These are phyloP conservation scores for Xerocomellus intermedius DNA, from an alignment of 768 basidiomycete genomes.

Conservation along the genomic window DNA sequence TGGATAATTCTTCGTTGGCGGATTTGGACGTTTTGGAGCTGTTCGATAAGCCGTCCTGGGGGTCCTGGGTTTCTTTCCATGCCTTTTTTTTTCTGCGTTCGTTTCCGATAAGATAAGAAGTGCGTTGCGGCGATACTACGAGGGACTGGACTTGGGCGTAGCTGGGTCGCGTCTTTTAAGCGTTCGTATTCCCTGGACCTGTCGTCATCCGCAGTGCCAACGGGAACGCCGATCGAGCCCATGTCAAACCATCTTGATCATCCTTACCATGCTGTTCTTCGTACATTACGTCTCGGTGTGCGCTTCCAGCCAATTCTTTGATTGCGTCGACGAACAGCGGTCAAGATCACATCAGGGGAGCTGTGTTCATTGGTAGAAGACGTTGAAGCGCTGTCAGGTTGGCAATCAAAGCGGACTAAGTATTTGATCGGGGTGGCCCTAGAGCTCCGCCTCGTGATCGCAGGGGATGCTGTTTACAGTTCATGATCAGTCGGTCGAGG, in stretches of 20 bases:
- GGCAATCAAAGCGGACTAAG: not conserved
- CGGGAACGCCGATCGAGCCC: not conserved
- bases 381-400: not conserved
- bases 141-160: not conserved
- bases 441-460: not conserved
- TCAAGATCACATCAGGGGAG: not conserved
- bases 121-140: not conserved
- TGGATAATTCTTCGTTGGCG: constrained; percentile 27
- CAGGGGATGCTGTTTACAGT: too few species aligned
- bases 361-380: not conserved
- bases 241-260: not conserved
- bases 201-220: not conserved
- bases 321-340: not conserved
- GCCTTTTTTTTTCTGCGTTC: not conserved
- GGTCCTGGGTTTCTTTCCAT: constrained; percentile 9
- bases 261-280: not conserved
- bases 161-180: not conserved
- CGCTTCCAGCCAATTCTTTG: not conserved
- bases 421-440: too few species aligned
- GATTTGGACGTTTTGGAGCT: constrained; percentile 23
- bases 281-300: not conserved
- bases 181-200: not conserved
- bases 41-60: constrained; percentile 21
- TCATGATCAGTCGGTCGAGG: too few species aligned
- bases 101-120: not conserved